These are phyloP conservation scores for Russula virescens DNA, from an alignment of 768 basidiomycete genomes.

Conservation along the genomic window DNA sequence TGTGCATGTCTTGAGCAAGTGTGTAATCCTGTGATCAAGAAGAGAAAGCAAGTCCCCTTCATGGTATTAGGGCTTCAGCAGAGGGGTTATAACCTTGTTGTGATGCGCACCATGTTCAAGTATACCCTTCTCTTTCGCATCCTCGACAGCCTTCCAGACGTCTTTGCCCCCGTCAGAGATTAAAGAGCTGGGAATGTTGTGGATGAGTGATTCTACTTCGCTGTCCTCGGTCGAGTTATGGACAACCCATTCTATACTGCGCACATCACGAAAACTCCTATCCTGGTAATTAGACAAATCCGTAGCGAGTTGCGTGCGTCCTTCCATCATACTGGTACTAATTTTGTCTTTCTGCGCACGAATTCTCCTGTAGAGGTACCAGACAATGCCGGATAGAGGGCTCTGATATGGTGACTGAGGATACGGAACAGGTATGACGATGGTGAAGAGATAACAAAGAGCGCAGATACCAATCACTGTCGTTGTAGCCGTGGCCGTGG, in stretches of 20 bases:
- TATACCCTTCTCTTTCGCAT: background rate
- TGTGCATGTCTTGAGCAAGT: constrained; percentile 15
- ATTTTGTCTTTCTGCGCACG: too few species aligned
- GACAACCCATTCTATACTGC: constrained; percentile 7
- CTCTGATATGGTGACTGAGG: constrained; percentile 20
- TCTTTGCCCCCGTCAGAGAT: constrained; percentile 1
- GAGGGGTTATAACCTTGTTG: too few species aligned
- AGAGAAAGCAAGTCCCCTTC: constrained; percentile 4
- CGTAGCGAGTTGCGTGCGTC: constrained; percentile 15
- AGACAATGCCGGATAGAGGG: constrained; percentile 13
- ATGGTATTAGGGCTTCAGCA: too few species aligned
- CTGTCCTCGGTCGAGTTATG: constrained; percentile 11
- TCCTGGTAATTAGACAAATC: background rate
- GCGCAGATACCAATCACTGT: constrained; percentile 9
- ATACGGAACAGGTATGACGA: constrained; percentile 10
- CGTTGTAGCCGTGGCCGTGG: constrained; percentile 10
- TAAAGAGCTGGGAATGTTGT: constrained; percentile 1
- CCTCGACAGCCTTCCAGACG: constrained; percentile 3
- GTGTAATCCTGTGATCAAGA: constrained; percentile 13
- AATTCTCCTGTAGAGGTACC: constrained; percentile 5
- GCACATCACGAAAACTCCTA: background rate
- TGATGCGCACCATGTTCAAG: too few species aligned
- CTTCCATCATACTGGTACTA: constrained; percentile 5
- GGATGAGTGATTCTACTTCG: constrained; percentile 3
- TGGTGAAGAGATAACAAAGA: constrained; percentile 17